Evolutionary conservation across 148 eudicot species (phyloP), one percentile per base, ranked within the genome.

Genomic region (Spergularia marina): DNA sequence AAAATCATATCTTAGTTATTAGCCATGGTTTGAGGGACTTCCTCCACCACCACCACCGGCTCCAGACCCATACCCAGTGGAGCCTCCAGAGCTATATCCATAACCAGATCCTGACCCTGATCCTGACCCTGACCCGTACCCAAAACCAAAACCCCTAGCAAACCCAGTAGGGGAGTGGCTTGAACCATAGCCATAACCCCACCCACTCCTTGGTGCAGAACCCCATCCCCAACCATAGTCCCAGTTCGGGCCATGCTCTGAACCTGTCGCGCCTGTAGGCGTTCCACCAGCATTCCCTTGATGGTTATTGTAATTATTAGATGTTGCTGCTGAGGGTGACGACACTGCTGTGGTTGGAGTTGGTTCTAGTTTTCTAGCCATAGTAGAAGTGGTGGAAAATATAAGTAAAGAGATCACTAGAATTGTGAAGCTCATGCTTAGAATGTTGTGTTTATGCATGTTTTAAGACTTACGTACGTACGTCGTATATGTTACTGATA

Each of bases 191-290:
- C 97, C 97, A 52, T 83, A 91, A 2, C 97, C 97, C 85, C 85
- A 91, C 4, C 97, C 91, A 0, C 82, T 82, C 10, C 74, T 74
- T 0, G 97, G 89, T 71, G 85, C 89, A 6, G 88, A 76, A 12
- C 97, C 97, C 90, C 89, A 91, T 0, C 90, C 93, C 97, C 93
- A 91, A 7, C 60, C 87, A 16, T 83, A 89, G 68, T 86, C 93
- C 97, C 93, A 86, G 13, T 88, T 88, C 0, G 85, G 89, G 20
- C 97, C 93, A 7, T 88, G 97, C 44, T 16, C 91, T 25, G 93
- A 87, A 13, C 91, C 94, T 16, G 56, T 44, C 2, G 75, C 5
- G 11, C 83, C 82, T 3, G 73, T 73, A 13, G 77, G 69, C 2
- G 65, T 41, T 15, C 58, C 70, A 0, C 65, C 55, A 10, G 21